Evolutionary conservation across 306 rosid species (phyloP).

Genomic region (Vicia sativa): DNA sequence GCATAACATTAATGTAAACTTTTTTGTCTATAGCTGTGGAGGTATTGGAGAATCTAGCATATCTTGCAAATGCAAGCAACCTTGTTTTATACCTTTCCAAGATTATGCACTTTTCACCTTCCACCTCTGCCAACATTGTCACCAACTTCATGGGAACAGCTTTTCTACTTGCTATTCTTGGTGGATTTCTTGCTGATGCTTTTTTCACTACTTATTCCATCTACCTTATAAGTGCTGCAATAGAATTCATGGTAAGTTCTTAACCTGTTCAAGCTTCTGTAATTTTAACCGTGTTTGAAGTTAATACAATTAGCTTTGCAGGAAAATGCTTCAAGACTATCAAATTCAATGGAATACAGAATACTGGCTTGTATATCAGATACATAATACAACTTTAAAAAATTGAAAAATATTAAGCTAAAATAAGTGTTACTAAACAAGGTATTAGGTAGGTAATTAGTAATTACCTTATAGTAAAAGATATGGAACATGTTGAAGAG

Average conservation of each 20-base stretch:
- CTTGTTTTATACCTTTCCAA: constrained; percentile 68
- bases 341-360: constrained; percentile 11
- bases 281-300: background rate
- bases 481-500: constrained; percentile 14
- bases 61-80: constrained; percentile 81
- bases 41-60: constrained; percentile 81
- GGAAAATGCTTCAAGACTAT: constrained; percentile 31
- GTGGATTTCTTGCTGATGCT: constrained; percentile 84
- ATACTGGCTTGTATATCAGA: constrained; percentile 16
- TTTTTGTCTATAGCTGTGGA: constrained; percentile 58
- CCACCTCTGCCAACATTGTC: constrained; percentile 66
- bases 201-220: constrained; percentile 65
- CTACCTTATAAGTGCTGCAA: constrained; percentile 62
- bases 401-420: constrained; percentile 7
- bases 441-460: constrained; percentile 7
- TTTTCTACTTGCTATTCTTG: constrained; percentile 82
- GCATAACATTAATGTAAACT: constrained; percentile 17
- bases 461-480: background rate
- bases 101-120: constrained; percentile 72
- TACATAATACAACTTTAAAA: background rate
- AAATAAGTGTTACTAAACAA: background rate
- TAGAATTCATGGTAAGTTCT: constrained; percentile 65
- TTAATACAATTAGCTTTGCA: constrained; percentile 15
- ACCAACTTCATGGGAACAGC: constrained; percentile 89
- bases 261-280: background rate